Conservation (phyloP, 2,329 filamentous ascomycete species). For the Xylaria sp. region DNA sequence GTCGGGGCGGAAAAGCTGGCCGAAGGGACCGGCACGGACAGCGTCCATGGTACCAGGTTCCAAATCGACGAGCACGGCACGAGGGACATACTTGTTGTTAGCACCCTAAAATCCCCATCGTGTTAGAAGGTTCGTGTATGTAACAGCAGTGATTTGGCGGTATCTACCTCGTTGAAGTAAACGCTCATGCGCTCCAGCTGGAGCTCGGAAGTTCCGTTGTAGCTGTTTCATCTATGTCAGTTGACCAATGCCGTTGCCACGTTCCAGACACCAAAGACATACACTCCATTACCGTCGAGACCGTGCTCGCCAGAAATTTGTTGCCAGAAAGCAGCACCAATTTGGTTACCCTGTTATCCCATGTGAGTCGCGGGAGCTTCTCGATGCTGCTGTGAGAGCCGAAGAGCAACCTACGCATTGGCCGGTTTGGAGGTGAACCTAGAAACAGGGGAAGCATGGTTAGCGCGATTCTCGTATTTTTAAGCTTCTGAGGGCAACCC, state of each 20-base stretch:
- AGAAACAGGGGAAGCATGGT: constrained; percentile 33
- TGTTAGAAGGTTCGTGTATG: constrained; percentile 14
- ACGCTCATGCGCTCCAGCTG: constrained; percentile 99
- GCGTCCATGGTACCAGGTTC: constrained; percentile 99
- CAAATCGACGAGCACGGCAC: constrained; percentile 98
- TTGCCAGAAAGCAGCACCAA: constrained; percentile 99
- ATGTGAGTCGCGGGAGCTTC: constrained; percentile 47
- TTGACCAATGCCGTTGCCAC: constrained; percentile 13
- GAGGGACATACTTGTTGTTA: constrained; percentile 99
- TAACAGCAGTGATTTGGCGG: not conserved
- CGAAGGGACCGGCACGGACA: constrained; percentile 96
- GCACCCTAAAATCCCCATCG: constrained; percentile 73
- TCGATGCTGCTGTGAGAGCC: constrained; percentile 41
- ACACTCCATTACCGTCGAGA: constrained; percentile 96
- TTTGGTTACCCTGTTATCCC: constrained; percentile 91
- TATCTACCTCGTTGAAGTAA: constrained; percentile 84
- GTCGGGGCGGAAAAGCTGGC: constrained; percentile 99
- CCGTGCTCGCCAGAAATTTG: constrained; percentile 91
- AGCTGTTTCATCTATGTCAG: constrained; percentile 64
- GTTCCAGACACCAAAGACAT: constrained; percentile 54
- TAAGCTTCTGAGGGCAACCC: not conserved
- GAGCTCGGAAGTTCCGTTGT: constrained; percentile 98
- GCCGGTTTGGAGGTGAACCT: constrained; percentile 99
- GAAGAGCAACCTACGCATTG: constrained; percentile 82
- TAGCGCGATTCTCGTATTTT: constrained; percentile 17